Evolutionary conservation across 345 rosid genomes (phyloP).

Genomic region (Kandelia obovata): DNA sequence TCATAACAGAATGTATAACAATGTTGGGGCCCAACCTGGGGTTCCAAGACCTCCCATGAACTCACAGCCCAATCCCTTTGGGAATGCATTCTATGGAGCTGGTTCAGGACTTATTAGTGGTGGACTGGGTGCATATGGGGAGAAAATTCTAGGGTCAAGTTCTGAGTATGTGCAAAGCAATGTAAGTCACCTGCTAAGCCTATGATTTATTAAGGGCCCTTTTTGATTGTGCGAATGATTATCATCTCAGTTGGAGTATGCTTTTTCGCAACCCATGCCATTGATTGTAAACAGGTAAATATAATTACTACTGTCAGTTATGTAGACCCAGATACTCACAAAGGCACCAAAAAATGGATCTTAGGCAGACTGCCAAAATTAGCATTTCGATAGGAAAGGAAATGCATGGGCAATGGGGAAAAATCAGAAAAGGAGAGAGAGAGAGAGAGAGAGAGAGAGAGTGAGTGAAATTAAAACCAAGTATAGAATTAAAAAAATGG

Average conservation of each 20-base stretch:
- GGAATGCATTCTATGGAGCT: constrained; percentile 87
- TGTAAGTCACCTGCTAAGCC: constrained; percentile 47
- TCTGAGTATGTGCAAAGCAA: constrained; percentile 98
- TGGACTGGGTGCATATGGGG: constrained; percentile 95
- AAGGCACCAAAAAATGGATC: no score
- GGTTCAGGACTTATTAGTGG: constrained; percentile 87
- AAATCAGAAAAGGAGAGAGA: no score
- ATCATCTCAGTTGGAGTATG: not conserved
- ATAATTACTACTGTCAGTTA: no score
- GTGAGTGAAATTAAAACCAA: no score
- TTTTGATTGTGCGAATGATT: not conserved
- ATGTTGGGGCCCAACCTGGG: constrained; percentile 68
- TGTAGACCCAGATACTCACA: no score
- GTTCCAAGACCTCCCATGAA: constrained; percentile 54
- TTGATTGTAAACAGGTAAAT: no score
- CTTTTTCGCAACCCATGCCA: no score
- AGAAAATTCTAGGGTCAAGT: constrained; percentile 82
- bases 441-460: no score
- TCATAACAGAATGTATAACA: constrained; percentile 65
- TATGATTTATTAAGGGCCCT: not conserved
- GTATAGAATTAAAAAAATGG: no score
- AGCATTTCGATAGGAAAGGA: no score
- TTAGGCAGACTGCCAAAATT: no score
- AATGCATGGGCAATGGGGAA: no score
- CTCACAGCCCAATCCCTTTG: constrained; percentile 82